Percentiles rank a stretch among this genome's conserved stretches.
Evolutionary conservation across 495 filamentous ascomycete genomes (phyloP).

Genomic region (Choiromyces venosus): DNA sequence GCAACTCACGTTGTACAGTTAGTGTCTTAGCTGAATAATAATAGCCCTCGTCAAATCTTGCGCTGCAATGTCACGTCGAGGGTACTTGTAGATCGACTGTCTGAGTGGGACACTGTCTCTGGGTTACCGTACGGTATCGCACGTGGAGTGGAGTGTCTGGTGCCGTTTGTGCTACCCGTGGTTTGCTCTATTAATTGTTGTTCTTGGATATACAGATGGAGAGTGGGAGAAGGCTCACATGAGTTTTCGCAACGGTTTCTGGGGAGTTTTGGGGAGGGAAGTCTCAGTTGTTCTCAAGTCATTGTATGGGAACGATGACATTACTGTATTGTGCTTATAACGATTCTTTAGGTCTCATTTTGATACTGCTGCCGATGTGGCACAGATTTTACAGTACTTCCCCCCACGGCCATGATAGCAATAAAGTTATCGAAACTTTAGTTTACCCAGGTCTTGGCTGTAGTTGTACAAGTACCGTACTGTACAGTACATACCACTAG

Average conservation of each 20-base stretch:
- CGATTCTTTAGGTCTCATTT: neutral
- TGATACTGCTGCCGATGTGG: neutral
- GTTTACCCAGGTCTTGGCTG: no score
- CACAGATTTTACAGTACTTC: neutral
- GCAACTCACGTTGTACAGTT: no score
- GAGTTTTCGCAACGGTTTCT: neutral
- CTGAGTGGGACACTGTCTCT: neutral
- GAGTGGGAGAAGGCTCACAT: neutral
- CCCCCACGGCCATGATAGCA: neutral
- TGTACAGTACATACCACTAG: no score
- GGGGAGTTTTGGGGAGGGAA: neutral
- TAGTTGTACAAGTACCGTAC: no score
- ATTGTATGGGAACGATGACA: neutral
- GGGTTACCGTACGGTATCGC: neutral
- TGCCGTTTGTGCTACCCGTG: neutral
- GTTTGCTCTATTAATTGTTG: neutral
- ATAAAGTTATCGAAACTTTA: no score
- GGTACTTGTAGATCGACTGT: neutral
- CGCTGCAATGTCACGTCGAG: neutral
- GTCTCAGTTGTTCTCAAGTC: neutral
- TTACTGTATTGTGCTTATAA: neutral
- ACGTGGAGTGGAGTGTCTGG: neutral
- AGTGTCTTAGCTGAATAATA: no score
- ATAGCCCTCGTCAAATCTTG: no score
- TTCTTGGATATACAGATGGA: neutral